phyloP scores from a whole-genome alignment of 805 yeast species.

The Lipomyces lipofer region DNA sequence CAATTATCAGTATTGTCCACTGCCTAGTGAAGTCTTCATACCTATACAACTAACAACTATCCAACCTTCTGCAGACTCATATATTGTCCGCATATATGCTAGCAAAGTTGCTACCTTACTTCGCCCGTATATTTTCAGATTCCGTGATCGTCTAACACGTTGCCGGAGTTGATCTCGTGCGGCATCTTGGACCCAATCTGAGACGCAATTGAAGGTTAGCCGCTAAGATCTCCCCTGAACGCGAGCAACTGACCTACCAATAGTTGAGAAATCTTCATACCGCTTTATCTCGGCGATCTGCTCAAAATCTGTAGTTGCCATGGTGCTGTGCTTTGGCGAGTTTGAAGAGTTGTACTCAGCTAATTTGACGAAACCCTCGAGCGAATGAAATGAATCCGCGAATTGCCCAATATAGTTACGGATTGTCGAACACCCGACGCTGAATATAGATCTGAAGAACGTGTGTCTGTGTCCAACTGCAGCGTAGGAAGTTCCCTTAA shows the following conservation, averaged over 20 bases:
- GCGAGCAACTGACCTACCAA: constrained; percentile 28
- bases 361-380: too few species aligned
- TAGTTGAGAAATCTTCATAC: constrained; percentile 50
- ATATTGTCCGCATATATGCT: constrained; percentile 25
- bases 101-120: neutral
- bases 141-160: constrained; percentile 19
- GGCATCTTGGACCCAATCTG: constrained; percentile 63
- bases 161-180: constrained; percentile 36
- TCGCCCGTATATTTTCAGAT: constrained; percentile 8
- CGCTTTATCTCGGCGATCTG: constrained; percentile 43
- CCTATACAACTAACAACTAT: constrained; percentile 76
- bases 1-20: too few species aligned
- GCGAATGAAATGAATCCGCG: too few species aligned
- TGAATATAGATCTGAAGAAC: too few species aligned
- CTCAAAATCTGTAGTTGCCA: constrained; percentile 11
- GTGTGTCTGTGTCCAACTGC: too few species aligned
- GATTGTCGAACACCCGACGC: too few species aligned
- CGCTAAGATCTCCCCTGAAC: neutral
- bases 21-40: too few species aligned
- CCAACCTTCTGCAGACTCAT: constrained; percentile 57
- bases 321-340: too few species aligned
- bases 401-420: too few species aligned
- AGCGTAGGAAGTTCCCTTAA: too few species aligned
- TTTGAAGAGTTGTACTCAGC: too few species aligned
- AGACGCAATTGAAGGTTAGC: neutral